Base-by-base conservation (phyloP, 1,284 basidiomycete genomes). In the Takashimella koratensis region DNA sequence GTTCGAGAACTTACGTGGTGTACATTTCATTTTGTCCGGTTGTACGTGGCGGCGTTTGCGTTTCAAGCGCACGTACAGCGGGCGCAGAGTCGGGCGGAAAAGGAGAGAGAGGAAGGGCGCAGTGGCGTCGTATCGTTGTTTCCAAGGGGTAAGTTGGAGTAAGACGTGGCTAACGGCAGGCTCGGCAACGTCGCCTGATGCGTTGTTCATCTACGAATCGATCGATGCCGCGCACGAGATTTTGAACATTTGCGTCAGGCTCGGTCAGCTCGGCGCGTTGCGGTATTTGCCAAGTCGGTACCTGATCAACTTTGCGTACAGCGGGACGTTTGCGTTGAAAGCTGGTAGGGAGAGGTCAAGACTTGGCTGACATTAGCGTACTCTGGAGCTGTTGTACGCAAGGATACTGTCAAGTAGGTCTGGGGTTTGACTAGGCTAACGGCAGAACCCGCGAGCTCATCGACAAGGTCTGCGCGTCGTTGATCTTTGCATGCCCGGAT, bases 1-100 rank as follows among this genome's bases (percentile, higher is more conserved):
- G 57, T 70, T 21, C 60, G 58, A 50, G 70, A 72, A 48, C 60
- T 74, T 24, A 67, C 67, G 11, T 70, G 66, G 64, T 72, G 71
- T 57, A 72, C 66, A 22, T 69, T 71, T 56, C 75, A 77, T 51
- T 77, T 76, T 59, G 70, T 75, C 26, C 68, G 76, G 21, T 67
- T 78, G n/a, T 78, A 78, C 56, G 71, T 77, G 3, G 71, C 72
- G 5, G 71, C 67, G 10, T 78, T 78, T 49, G 75, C 75, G 13
- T 77, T 77, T 57, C 76, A 77, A 44, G 76, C 76, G n/a, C 75
- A 77, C 49, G 70, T 77, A 2, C 75, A 77, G 56, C 63, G 76
- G 36, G 70, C 72, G 1, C 66, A 67, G 51, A 59, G 62, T 53
- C 61, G 70, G 0, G 69, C 69, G 5, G 70, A 71, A 45, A 62